A percentile compares a stretch with the other conserved stretches of the same genome.
phyloP scores from a whole-genome alignment of 202 grass and related monocot genomes.

The Zizania palustris region DNA sequence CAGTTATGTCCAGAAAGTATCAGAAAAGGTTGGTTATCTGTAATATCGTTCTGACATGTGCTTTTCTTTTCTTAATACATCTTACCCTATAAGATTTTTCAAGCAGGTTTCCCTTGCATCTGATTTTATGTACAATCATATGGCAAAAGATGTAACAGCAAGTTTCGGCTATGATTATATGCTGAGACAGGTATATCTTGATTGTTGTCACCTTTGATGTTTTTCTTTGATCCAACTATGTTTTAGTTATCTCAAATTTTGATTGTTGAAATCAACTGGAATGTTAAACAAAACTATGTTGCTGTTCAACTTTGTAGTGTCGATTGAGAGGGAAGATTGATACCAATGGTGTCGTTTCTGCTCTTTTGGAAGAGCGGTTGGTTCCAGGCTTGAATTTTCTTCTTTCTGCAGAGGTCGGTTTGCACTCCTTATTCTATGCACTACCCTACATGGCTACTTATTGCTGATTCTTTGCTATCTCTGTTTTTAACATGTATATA shows the following conservation, averaged over 20 bases:
- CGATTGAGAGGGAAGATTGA: constrained; percentile 75
- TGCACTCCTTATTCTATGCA: constrained; percentile 21
- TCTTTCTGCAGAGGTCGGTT: constrained; percentile 80
- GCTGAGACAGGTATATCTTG: constrained; percentile 68
- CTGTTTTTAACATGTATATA: constrained; percentile 9
- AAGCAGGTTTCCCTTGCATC: constrained; percentile 85
- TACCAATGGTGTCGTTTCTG: constrained; percentile 60
- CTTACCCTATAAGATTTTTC: constrained; percentile 25
- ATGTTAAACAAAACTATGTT: constrained; percentile 6
- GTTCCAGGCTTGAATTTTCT: constrained; percentile 42
- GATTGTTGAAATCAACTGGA: too few relatives aligned
- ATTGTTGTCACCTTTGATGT: not conserved
- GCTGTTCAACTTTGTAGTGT: constrained; percentile 49
- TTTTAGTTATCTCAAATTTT: too few relatives aligned
- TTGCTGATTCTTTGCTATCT: constrained; percentile 3
- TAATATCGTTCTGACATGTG: not conserved
- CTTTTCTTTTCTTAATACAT: constrained; percentile 17
- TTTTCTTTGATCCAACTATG: too few relatives aligned
- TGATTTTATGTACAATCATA: constrained; percentile 79
- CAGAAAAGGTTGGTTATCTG: constrained; percentile 62
- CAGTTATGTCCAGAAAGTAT: constrained; percentile 84
- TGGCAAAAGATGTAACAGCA: constrained; percentile 62
- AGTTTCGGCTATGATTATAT: constrained; percentile 85
- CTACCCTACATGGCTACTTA: not conserved
- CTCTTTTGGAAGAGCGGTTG: constrained; percentile 65